A percentile compares a stretch with the other conserved stretches of the same genome.
phyloP scores from a whole-genome alignment of 495 filamentous ascomycete genomes.

The Penicillium longicatenatum region DNA sequence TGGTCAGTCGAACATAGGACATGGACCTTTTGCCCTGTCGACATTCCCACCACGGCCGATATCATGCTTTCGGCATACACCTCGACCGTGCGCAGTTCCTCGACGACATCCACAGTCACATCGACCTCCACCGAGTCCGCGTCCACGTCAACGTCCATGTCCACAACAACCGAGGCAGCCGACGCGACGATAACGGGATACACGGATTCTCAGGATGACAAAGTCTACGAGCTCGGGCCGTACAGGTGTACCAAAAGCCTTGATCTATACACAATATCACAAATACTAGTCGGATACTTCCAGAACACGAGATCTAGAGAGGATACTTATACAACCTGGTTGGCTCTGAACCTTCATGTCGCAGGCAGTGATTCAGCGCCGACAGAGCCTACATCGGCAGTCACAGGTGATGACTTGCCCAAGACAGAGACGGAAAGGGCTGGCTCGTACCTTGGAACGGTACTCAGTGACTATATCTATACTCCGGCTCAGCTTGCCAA shows the following conservation, averaged over 20 bases:
- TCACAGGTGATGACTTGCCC: constrained; percentile 41
- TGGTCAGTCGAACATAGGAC: constrained; percentile 55
- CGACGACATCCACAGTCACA: constrained; percentile 21
- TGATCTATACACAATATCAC: constrained; percentile 46
- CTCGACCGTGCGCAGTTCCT: constrained; percentile 20
- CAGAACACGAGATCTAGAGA: constrained; percentile 46
- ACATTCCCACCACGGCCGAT: constrained; percentile 29
- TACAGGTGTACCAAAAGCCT: constrained; percentile 58
- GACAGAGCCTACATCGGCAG: constrained; percentile 36
- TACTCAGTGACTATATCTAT: constrained; percentile 54
- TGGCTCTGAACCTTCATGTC: constrained; percentile 63
- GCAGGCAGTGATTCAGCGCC: constrained; percentile 45
- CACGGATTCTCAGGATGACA: constrained; percentile 33
- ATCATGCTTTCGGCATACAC: constrained; percentile 28
- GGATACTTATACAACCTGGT: constrained; percentile 45
- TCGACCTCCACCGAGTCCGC: constrained; percentile 11
- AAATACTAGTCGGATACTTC: constrained; percentile 52
- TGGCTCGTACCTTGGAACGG: constrained; percentile 37
- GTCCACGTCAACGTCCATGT: background rate
- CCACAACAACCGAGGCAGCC: constrained; percentile 29
- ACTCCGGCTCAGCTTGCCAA: constrained; percentile 46
- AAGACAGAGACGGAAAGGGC: constrained; percentile 26
- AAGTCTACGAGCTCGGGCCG: constrained; percentile 52
- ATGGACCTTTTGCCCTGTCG: constrained; percentile 64
- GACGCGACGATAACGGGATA: constrained; percentile 30